phyloP scores from a whole-genome alignment of 371 early-diverging fungal genomes.

The Furculomyces boomerangus region DNA sequence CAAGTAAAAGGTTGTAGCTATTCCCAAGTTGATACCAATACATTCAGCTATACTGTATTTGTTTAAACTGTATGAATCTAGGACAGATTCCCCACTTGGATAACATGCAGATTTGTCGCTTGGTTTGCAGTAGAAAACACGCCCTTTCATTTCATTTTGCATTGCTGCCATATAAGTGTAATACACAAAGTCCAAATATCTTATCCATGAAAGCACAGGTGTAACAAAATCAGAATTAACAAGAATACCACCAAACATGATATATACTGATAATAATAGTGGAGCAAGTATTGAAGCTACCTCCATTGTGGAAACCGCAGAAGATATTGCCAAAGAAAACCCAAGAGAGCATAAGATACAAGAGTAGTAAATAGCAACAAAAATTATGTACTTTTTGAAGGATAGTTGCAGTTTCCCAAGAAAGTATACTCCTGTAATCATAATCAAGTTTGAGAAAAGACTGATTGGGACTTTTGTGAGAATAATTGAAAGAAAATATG shows the following conservation, averaged over 20 bases:
- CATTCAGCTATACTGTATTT: not conserved
- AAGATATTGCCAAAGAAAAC: constrained; percentile 17
- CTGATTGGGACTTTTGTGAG: constrained; percentile 10
- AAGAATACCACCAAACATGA: constrained; percentile 27
- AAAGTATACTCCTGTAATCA: constrained; percentile 16
- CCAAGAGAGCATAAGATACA: constrained; percentile 13
- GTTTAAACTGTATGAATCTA: not conserved
- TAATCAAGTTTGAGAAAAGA: constrained; percentile 5
- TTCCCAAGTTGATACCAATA: constrained; percentile 4
- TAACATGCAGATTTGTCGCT: constrained; percentile 4
- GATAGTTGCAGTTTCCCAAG: constrained; percentile 17
- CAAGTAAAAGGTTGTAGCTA: constrained; percentile 8
- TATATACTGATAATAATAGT: constrained; percentile 16
- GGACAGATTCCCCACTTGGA: constrained; percentile 6
- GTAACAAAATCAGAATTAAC: constrained; percentile 17
- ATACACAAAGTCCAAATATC: constrained; percentile 18
- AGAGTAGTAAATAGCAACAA: constrained; percentile 6
- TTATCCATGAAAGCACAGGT: constrained; percentile 22
- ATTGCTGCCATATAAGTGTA: constrained; percentile 19
- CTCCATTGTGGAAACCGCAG: constrained; percentile 12
- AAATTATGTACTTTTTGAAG: constrained; percentile 15
- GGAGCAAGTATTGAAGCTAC: constrained; percentile 25
- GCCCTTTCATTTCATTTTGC: constrained; percentile 22
- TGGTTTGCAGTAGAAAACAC: constrained; percentile 9
- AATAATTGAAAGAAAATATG: constrained; percentile 13